A percentile compares a stretch with the other conserved stretches of the same genome.
phyloP scores from a whole-genome alignment of 306 rosid species.

The Prunus persica region DNA sequence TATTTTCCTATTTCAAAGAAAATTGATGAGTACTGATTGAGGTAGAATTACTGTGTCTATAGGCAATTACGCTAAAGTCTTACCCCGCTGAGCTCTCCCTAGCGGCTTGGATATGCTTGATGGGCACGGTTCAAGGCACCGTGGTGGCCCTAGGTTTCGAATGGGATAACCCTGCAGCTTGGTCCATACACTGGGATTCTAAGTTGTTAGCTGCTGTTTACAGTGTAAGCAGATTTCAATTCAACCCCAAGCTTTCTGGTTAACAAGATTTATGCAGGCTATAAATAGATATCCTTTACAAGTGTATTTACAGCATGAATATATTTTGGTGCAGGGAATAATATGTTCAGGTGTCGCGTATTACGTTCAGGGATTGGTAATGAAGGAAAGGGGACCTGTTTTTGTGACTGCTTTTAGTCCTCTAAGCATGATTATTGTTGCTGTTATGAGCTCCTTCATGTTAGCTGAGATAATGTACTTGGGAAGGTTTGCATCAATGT shows the following conservation, averaged over 20 bases:
- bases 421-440: slow-evolving; percentile 44
- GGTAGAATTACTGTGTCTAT: neutral
- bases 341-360: slow-evolving; percentile 36
- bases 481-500: slow-evolving; percentile 40
- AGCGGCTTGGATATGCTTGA: slow-evolving; percentile 46
- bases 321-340: slow-evolving; percentile 43
- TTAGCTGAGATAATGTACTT: slow-evolving; percentile 36
- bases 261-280: neutral
- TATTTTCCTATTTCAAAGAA: too few species aligned
- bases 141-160: slow-evolving; percentile 40
- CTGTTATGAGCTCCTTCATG: slow-evolving; percentile 38
- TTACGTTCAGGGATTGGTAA: slow-evolving; percentile 40
- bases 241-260: neutral
- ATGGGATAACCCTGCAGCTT: slow-evolving; percentile 41
- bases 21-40: too few species aligned
- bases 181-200: slow-evolving; percentile 42
- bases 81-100: slow-evolving; percentile 56
- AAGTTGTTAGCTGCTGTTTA: slow-evolving; percentile 38
- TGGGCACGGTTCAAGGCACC: slow-evolving; percentile 32
- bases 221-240: slow-evolving; percentile 28
- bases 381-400: slow-evolving; percentile 56
- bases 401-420: slow-evolving; percentile 48
- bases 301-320: neutral
- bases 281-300: neutral
- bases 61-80: slow-evolving; percentile 49